Evolutionary conservation across 1,284 basidiomycete genomes (phyloP), one percentile per base, ranked within the genome.

Genomic region (Marasmius fiardii): DNA sequence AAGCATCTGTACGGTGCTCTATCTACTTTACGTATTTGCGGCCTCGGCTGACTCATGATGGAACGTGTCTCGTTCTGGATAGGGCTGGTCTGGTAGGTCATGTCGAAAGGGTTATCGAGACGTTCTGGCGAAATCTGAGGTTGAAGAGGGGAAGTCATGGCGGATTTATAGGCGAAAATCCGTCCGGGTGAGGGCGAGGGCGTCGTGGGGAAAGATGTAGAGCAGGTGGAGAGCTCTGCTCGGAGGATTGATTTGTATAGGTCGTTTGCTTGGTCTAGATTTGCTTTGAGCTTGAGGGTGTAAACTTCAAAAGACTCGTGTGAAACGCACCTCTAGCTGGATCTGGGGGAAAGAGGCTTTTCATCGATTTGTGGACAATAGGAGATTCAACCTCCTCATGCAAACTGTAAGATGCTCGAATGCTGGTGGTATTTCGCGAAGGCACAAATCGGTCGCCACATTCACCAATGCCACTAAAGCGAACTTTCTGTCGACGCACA

Each of bases 1-100:
- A 98, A 82, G 0, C 98, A 95, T 61, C 97, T 89, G 77, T 96
- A 98, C 0, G 96, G 96, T 0, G 95, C 96, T 68, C 95, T 95
- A 73, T 89, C 91, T 1, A 98, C 87, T 58, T 80, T 86, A 33
- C 96, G 82, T 2, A 92, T 80, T 18, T 49, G 47, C 6, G 35
- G 35, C 21, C 47, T 5, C 5, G 47, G 47, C 20, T 49, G 47
- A 33, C 16, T 49, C 47, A 49, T 49, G 24, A 49, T 11, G 47
- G 26, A 49, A 18, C 47, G 24, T 33, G 47, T 49, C 26, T 33
- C 47, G 24, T 33, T 49, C 31, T 49, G 47, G 24, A 49, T 33
- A 4, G 47, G 47, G 18, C 47, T 49, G n/a, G 26, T 49, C 18
- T 49, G 47, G 47, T 49, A 49, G 10, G 47, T 31, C 47, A 49